Base-by-base conservation (phyloP, 2,329 filamentous ascomycete genomes). In the Cercospora zeae-maydis region DNA sequence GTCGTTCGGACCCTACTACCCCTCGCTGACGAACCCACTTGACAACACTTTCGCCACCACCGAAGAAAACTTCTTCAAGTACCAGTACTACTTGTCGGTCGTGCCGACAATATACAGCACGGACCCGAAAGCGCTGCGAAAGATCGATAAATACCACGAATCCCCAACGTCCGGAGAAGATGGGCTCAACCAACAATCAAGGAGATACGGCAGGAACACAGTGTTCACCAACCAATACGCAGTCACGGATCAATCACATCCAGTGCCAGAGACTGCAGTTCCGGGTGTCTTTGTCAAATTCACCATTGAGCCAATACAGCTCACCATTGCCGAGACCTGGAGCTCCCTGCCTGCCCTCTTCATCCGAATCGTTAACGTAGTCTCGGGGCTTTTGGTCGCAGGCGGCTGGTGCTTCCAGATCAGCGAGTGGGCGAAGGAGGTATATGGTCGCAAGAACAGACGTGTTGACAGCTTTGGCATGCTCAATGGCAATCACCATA, bases 211-310 rank as follows among this genome's bases (percentile, higher is more conserved):
- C 63, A 70, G 78, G 33, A 84, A 85, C 72, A 88, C 87, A 59
- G 87, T 99, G 74, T 86, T 89, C 77, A 98, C 95, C 14, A 99
- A 99, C 81, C 95, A 99, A 78, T 99, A 99, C 80, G 95, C 93
- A 64, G 95, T 96, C 0, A 98, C 93, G 0, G 91, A 93, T 74
- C 93, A 98, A 80, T 89, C 85, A 70, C 86, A 88, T 71, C 79
- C 82, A 36, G 84, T 96, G 45, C 80, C 82, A 59, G 89, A 96
- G 72, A 86, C 74, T 65, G 79, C 81, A 63, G 85, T 97, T 0
- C 95, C 95, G 0, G 95, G 95, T 33, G 87, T 99, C 66, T 99
- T 98, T 76, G 91, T 99, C 84, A 99, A 98, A 80, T 99, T 96
- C 79, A 93, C 98, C 75, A 97, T 99, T 71, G 95, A 99, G 81